Evolutionary conservation across 306 rosid species (phyloP), one percentile per base, ranked within the genome.

Genomic region (Arachis hypogaea): DNA sequence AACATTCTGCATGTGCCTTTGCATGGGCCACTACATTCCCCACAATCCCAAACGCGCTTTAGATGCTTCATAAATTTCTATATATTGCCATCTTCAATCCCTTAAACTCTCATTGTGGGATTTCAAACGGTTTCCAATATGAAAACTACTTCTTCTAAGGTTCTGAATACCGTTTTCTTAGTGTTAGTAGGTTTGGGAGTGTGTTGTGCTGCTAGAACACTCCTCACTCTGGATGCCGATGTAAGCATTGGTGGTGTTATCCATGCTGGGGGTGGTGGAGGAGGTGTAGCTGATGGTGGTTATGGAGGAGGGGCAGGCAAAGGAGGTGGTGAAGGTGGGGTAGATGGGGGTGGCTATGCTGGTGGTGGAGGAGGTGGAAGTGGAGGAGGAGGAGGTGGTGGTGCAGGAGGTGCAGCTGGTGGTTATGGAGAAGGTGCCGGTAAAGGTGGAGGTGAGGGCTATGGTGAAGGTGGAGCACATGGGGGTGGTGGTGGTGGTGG

Each of bases 171-270:
- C 58, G 66, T 81, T 80, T 64, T 79, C 74, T 69, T 83, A 63
- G 65, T 65, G 14, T 42, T 79, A 28, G 40, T 89, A 10, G 74
- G 82, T 66, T 36, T 84, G 2, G 84, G 87, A 8, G 71, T 83
- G 12, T 78, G 83, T 33, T 84, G 85, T 8, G 85, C 93, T 6
- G 76, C 90, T 9, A 77, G 88, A 79, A 70, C 82, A 30, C 81
- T 86, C 63, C 82, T 79, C 51, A 72, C 77, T 56, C 69, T 62
- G 12, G 74, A 71, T 29, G 78, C 60, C 5, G 62, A 7, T 41
- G 77, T 49, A 1, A 51, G 28, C 75, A 59, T 30, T 75, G 79
- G 74, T 49, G 79, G 7, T 33, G 69, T 38, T 46, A 22, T 10
- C 38, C 38, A 33, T 38, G 59, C 45, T 45, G 72, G 54, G 38